Evolutionary conservation across 495 filamentous ascomycete species (phyloP), one percentile per base, ranked within the genome.

Genomic region (Pyrenula aspistea): DNA sequence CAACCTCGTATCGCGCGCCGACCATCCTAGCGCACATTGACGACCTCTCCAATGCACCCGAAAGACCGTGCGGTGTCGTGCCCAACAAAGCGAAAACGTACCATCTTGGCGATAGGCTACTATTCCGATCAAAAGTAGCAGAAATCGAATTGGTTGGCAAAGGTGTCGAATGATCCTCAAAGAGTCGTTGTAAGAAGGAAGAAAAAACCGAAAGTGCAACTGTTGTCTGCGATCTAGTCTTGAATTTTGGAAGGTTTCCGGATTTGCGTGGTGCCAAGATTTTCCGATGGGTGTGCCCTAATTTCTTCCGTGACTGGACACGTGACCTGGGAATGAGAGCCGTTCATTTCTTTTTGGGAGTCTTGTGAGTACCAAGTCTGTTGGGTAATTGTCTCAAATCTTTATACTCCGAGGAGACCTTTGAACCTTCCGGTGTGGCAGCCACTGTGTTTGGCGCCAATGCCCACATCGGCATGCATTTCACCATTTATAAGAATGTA

Each of bases 121-220:
- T 56, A 12, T n/a, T 24, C 49, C 2, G 12, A 53, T 22, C n/a
- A 22, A 23, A 19, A 2, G 22, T 22, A 57, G 42, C 22, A 57
- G 48, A 56, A 61, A 25, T 60, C 49, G 65, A 62, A 60, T 61
- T 50, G 60, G 54, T 65, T 61, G 59, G 63, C 61, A 63, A 58
- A 68, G 64, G 66, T 75, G 79, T 80, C 78, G 78, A 77, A 73
- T 77, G 67, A 71, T 83, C 80, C 80, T 83, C 80, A 73, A 83
- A 83, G 80, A 83, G 79, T 69, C 57, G 61, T 65, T 52, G 50
- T 24, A 24, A 10, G 19, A 19, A 52, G 20, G 20, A 52, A 19
- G 20, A 52, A 42, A 15, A 42, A 42, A 4, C 31, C 31, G 31
- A 42, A 42, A 42, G 15, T 42, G 31, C 4, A 42, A 15, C 15